Conservation (phyloP, 2,329 filamentous ascomycete genomes). For the Xylaria sp. region DNA sequence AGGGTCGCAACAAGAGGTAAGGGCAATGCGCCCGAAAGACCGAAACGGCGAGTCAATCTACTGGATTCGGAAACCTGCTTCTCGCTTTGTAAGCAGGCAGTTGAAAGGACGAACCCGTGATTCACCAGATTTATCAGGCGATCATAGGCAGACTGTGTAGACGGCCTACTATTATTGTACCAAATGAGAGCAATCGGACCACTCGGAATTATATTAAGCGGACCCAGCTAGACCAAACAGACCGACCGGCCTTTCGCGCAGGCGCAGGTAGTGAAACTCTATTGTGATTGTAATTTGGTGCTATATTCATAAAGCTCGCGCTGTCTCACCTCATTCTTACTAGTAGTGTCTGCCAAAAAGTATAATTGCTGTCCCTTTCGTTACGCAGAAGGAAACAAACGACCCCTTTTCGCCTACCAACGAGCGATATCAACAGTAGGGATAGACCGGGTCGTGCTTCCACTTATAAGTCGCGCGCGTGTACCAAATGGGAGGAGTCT, state of each 20-base stretch:
- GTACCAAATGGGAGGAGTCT: slow-evolving; percentile 5
- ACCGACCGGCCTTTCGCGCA: not conserved
- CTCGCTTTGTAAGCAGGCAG: slow-evolving; percentile 32
- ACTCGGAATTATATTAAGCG: slow-evolving; percentile 31
- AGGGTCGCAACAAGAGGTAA: not conserved
- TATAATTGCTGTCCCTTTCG: slow-evolving; percentile 1
- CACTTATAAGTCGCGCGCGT: slow-evolving; percentile 8
- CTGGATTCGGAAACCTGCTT: slow-evolving; percentile 18
- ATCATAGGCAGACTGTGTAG: slow-evolving; percentile 16
- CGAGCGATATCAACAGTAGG: not conserved
- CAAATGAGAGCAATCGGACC: slow-evolving; percentile 23
- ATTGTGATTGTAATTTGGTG: slow-evolving; percentile 14
- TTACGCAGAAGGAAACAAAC: not conserved
- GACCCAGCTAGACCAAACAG: slow-evolving; percentile 7
- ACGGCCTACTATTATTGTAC: not conserved
- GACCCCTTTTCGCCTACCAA: not conserved
- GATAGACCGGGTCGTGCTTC: not conserved
- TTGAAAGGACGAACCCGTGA: slow-evolving; percentile 24
- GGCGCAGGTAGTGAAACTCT: slow-evolving; percentile 28
- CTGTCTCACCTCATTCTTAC: not conserved
- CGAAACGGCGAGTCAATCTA: slow-evolving; percentile 26
- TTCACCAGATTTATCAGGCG: slow-evolving; percentile 32
- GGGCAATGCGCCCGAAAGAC: slow-evolving; percentile 18
- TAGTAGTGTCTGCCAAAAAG: not conserved
- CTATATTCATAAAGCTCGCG: slow-evolving; percentile 5